Evolutionary conservation across 306 rosid species (phyloP).

Genomic region (Medicago ruthenica): DNA sequence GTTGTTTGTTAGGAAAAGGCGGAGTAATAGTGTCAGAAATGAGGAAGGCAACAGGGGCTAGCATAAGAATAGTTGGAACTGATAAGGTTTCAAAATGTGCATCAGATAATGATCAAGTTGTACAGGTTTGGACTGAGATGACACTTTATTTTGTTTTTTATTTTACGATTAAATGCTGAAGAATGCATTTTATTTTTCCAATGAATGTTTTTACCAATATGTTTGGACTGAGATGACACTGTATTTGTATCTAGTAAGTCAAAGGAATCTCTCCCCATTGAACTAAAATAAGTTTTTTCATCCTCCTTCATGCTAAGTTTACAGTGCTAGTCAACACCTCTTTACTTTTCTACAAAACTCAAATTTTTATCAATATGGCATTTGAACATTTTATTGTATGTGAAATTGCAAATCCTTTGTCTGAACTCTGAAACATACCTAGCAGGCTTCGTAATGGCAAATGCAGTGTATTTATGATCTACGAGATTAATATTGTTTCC

Average conservation of each 20-base stretch:
- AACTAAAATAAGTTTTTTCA: conserved; percentile 12
- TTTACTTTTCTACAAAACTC: conserved; percentile 20
- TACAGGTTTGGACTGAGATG: conserved; percentile 63
- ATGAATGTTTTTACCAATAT: background rate
- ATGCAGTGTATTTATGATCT: background rate
- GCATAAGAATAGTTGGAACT: conserved; percentile 70
- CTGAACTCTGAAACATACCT: background rate
- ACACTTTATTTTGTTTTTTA: conserved; percentile 16
- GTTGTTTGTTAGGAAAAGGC: conserved; percentile 96
- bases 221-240: no score
- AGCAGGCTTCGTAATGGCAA: background rate
- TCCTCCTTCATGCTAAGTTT: conserved; percentile 5
- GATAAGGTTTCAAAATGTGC: conserved; percentile 90
- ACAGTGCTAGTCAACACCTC: background rate
- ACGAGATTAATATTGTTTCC: conserved; percentile 2
- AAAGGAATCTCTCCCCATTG: conserved; percentile 5
- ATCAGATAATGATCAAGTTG: conserved; percentile 71
- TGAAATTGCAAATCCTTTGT: background rate
- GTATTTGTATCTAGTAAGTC: conserved; percentile 25
- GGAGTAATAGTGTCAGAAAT: conserved; percentile 86
- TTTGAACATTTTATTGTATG: conserved; percentile 21
- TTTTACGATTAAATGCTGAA: conserved; percentile 35
- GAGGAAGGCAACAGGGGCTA: conserved; percentile 80
- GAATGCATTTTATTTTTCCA: conserved; percentile 1
- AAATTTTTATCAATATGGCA: background rate